Percentiles rank a stretch among this genome's conserved stretches.
These are phyloP conservation scores for Alternaria gaisen DNA, from an alignment of 2,329 filamentous ascomycete species.

Conservation along the genomic window DNA sequence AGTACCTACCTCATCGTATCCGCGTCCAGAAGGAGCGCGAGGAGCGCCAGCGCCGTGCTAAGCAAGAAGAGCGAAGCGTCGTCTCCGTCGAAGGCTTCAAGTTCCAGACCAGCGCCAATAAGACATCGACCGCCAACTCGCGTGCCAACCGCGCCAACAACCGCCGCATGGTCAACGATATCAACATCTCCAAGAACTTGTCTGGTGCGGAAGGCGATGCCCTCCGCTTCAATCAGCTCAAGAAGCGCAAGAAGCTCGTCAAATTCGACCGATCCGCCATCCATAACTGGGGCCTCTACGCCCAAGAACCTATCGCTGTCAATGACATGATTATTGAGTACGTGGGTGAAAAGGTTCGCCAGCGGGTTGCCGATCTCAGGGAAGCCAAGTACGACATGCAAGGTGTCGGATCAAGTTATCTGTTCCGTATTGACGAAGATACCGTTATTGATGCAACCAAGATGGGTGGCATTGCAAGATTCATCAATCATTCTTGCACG, in stretches of 20 bases:
- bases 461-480: constrained; percentile 95
- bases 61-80: constrained; percentile 64
- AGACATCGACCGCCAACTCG: constrained; percentile 86
- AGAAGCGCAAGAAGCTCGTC: constrained; percentile 99
- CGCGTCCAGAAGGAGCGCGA: constrained; percentile 92
- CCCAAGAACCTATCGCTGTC: constrained; percentile 94
- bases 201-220: constrained; percentile 83
- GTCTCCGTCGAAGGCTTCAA: constrained; percentile 57
- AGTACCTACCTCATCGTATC: constrained; percentile 96
- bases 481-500: constrained; percentile 98
- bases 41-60: constrained; percentile 80
- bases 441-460: constrained; percentile 98
- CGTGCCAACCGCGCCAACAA: constrained; percentile 95
- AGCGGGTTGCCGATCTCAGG: constrained; percentile 96
- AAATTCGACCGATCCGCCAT: constrained; percentile 98
- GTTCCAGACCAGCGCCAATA: constrained; percentile 75
- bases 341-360: constrained; percentile 94
- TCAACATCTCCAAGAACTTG: constrained; percentile 86
- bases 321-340: constrained; percentile 99
- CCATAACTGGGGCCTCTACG: constrained; percentile 98
- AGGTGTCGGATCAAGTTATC: constrained; percentile 94
- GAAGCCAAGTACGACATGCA: constrained; percentile 93
- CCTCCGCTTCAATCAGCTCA: constrained; percentile 97
- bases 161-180: constrained; percentile 89
- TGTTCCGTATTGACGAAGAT: constrained; percentile 98